Conservation (phyloP, 768 basidiomycete genomes). For the Xerocomellus intermedius region DNA sequence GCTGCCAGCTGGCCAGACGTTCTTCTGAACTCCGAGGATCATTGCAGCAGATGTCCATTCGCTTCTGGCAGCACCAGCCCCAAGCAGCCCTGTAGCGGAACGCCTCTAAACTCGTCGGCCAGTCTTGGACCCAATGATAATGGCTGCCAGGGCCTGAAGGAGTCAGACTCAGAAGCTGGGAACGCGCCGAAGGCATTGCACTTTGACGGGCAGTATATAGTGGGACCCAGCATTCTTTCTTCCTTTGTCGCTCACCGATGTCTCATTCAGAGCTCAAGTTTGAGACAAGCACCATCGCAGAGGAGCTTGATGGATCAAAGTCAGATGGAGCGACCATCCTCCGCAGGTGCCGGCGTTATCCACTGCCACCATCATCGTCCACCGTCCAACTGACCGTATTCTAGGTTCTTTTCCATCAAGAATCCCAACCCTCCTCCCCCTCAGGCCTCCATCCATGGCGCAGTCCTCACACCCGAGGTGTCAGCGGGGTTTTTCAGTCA, state of each 20-base stretch:
- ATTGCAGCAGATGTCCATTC: no score
- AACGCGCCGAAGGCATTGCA: no score
- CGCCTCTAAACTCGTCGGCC: no score
- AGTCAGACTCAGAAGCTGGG: no score
- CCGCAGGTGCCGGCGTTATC: conserved; percentile 1
- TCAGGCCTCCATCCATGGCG: conserved; percentile 55
- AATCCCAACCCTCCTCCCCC: conserved; percentile 38
- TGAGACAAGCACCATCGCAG: not conserved
- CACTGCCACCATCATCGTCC: not conserved
- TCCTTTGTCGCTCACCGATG: not conserved
- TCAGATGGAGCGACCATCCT: not conserved
- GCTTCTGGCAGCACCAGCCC: no score
- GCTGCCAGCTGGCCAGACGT: no score
- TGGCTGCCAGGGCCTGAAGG: no score
- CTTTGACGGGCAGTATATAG: no score
- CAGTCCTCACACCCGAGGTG: conserved; percentile 61
- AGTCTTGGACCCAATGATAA: no score
- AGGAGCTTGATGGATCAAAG: not conserved
- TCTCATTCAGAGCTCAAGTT: not conserved
- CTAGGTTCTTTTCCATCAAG: conserved; percentile 15
- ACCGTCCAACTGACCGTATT: not conserved
- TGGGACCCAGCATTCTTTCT: not conserved
- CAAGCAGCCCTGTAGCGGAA: no score
- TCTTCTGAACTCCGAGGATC: no score
- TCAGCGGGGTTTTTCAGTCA: conserved; percentile 57